phyloP scores from a whole-genome alignment of 2,329 filamentous ascomycete species.

The Nothophaeocryptopus gaeumannii region DNA sequence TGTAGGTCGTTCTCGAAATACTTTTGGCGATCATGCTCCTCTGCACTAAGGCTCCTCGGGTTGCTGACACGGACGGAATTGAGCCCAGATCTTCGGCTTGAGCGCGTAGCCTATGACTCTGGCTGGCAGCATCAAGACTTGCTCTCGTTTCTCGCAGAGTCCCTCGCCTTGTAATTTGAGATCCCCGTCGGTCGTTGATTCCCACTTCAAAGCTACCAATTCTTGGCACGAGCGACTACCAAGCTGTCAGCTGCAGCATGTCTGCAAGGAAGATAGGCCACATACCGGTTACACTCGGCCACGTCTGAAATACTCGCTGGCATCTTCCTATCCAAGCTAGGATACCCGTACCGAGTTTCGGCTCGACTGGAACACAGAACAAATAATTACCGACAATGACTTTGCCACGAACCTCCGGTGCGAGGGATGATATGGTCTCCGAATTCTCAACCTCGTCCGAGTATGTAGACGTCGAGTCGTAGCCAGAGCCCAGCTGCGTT shows the following conservation, averaged over 20 bases:
- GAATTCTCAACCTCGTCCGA: constrained; percentile 1
- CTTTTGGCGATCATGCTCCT: neutral
- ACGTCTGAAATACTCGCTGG: too few species aligned
- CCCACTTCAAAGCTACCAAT: neutral
- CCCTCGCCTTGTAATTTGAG: neutral
- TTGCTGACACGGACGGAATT: constrained; percentile 4
- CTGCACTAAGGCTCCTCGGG: neutral
- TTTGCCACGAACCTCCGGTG: neutral
- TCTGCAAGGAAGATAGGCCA: neutral
- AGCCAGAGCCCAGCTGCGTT: neutral
- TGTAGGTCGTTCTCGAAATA: constrained; percentile 7
- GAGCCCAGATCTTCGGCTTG: constrained; percentile 4
- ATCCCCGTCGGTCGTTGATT: neutral
- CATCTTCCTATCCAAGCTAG: too few species aligned
- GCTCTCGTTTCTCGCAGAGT: neutral
- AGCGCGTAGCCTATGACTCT: constrained; percentile 7
- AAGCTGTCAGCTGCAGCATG: neutral
- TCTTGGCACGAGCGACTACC: neutral
- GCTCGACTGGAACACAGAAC: neutral
- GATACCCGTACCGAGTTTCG: too few species aligned
- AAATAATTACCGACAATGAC: constrained; percentile 4
- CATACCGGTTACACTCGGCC: too few species aligned
- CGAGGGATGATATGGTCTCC: neutral
- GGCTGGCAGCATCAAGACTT: constrained; percentile 2
- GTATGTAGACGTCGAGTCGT: neutral